Evolutionary conservation across 176 grass and related monocot species (phyloP), one percentile per base, ranked within the genome.

Genomic region (Typha latifolia): DNA sequence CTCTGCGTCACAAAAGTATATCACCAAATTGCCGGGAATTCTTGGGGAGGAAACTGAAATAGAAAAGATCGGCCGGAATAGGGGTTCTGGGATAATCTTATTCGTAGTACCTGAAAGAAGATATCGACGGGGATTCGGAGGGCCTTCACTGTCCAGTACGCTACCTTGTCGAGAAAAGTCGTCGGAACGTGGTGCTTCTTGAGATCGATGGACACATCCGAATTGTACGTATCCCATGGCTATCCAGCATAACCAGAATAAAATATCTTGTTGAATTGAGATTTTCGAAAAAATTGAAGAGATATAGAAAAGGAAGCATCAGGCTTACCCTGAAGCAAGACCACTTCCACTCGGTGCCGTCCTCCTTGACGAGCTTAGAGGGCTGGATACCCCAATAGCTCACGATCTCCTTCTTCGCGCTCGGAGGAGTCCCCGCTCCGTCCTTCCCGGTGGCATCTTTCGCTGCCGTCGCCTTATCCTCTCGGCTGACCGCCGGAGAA

Each of bases 341-440:
- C 90, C 90, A 89, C 63, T 78, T 89, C 85, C 90, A 94, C 70
- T 85, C 82, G 49, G 85, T 86, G 71, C 85, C 90, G 66, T 94
- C 90, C 72, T 89, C 77, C 16, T 81, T 78, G 59, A 48, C 13
- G n/a, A 94, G 77, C 85, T 94, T 85, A 16, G 52, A 49, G 15
- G 71, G 73, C 71, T 77, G 66, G 68, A 94, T 83, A 6, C 90
- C 85, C 85, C 85, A 94, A 77, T 94, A 94, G 77, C 85, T 94
- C 19, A 26, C 73, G 50, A 89, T 63, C 49, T 37, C 79, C 77
- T 89, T 83, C 79, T 89, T 73, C 34, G 74, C 88, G 26, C 27
- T 37, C 26, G 68, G 15, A 5, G 50, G 68, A 19, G 26, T 11
- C 49, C 14, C 74, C 32, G 15, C 64, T 31, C 34, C 69, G 32